Conservation (phyloP, 495 filamentous ascomycete species). For the Trichoderma parareesei region DNA sequence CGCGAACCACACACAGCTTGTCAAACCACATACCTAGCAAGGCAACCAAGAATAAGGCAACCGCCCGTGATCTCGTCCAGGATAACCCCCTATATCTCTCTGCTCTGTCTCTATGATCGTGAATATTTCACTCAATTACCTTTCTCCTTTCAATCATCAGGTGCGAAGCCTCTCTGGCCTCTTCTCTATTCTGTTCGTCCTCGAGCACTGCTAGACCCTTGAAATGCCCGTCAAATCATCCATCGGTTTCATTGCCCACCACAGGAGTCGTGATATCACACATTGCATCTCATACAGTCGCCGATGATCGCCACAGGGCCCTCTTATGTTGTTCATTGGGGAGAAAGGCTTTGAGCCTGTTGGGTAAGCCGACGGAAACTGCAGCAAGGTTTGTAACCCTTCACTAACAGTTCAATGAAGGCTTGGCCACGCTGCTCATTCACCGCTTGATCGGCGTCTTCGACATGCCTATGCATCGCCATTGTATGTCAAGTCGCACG, state of each 20-base stretch:
- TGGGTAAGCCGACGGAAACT: neutral
- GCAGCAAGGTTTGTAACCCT: neutral
- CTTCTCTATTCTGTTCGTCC: neutral
- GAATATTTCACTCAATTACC: neutral
- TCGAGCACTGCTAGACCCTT: too few species aligned
- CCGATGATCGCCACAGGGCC: too few species aligned
- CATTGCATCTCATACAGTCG: neutral
- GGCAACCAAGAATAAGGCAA: constrained; percentile 6
- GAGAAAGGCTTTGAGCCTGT: neutral
- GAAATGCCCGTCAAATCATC: neutral
- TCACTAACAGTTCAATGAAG: neutral
- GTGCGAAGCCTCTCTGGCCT: neutral
- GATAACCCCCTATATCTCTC: neutral
- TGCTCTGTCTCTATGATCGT: neutral
- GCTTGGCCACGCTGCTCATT: neutral
- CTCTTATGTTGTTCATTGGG: too few species aligned
- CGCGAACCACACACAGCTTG: neutral
- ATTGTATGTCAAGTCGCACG: neutral
- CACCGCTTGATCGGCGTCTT: neutral
- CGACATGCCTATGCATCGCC: neutral
- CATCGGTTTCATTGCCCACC: neutral
- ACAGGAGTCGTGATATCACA: neutral
- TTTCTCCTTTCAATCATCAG: neutral
- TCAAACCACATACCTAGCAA: neutral
- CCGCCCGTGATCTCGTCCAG: neutral